Conservation (phyloP, 75 land plant species). For the Pseudotsuga menziesii region DNA sequence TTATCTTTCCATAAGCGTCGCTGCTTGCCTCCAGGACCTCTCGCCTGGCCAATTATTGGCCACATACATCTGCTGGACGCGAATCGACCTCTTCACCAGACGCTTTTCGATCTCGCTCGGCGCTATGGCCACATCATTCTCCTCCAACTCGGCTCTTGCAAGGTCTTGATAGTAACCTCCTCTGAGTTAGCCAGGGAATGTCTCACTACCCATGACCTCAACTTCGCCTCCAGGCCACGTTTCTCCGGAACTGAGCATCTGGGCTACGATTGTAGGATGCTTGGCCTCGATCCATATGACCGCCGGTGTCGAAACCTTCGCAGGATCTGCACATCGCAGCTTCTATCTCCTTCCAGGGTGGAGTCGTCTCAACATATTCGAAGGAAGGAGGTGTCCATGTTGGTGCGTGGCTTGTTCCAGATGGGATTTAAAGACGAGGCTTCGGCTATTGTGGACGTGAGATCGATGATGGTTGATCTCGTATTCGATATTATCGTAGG, state of each 20-base stretch:
- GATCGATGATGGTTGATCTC: conserved; percentile 1
- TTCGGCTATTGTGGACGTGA: conserved; percentile 4
- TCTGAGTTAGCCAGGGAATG: conserved; percentile 14
- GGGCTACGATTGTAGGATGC: conserved; percentile 15
- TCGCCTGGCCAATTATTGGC: conserved; percentile 19
- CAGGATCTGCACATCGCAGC: conserved; percentile 25
- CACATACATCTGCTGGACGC: conserved; percentile 13
- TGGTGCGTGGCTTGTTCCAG: not conserved
- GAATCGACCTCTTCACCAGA: conserved; percentile 9
- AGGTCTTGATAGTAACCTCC: conserved; percentile 18
- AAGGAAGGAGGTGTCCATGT: not conserved
- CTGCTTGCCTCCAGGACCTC: not conserved
- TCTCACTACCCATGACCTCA: conserved; percentile 19
- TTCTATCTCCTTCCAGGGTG: conserved; percentile 11
- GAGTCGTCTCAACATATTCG: not conserved
- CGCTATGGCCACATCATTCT: conserved; percentile 22
- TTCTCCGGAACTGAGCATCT: conserved; percentile 15
- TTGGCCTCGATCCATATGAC: conserved; percentile 28
- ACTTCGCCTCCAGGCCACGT: conserved; percentile 31
- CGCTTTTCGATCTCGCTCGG: conserved; percentile 15
- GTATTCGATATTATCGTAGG: conserved; percentile 9
- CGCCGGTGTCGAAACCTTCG: conserved; percentile 30
- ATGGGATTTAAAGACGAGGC: not conserved
- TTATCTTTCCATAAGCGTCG: too few species aligned
- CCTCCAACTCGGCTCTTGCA: conserved; percentile 22